These are phyloP conservation scores for Xylariaceae sp. DNA, from an alignment of 2,329 filamentous ascomycete species.

Conservation along the genomic window DNA sequence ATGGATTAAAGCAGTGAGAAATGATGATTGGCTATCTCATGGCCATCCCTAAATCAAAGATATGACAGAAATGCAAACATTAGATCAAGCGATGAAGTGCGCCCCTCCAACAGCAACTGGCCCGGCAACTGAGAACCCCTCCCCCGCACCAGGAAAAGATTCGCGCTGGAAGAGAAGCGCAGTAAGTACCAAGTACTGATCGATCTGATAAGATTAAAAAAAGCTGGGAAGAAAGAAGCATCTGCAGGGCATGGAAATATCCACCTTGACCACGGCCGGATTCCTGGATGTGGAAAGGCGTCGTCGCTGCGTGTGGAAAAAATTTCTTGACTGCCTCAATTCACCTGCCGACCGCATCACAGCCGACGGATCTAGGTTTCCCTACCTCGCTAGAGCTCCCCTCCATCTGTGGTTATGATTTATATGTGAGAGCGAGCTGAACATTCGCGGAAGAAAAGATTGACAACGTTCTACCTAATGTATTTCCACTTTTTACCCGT, in stretches of 20 bases:
- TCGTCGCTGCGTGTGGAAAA: conserved; percentile 16
- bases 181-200: conserved; percentile 17
- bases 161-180: not conserved
- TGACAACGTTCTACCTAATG: conserved; percentile 13
- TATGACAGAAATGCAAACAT: not conserved
- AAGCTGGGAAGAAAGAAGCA: too few species aligned
- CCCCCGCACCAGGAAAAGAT: conserved; percentile 14
- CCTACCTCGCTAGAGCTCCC: too few species aligned
- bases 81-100: not conserved
- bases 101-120: conserved; percentile 13
- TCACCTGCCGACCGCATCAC: conserved; percentile 5
- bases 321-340: conserved; percentile 16
- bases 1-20: not conserved
- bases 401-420: too few species aligned
- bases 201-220: conserved; percentile 21
- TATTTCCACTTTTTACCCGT: conserved; percentile 14
- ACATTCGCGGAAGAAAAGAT: not conserved
- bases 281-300: conserved; percentile 1
- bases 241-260: not conserved
- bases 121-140: conserved; percentile 14
- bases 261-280: not conserved
- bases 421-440: too few species aligned
- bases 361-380: too few species aligned
- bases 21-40: not conserved
- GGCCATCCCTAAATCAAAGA: not conserved